A percentile compares a stretch with the other conserved stretches of the same genome.
These are phyloP conservation scores for Pholiota conissans DNA, from an alignment of 768 basidiomycete genomes.

Conservation along the genomic window DNA sequence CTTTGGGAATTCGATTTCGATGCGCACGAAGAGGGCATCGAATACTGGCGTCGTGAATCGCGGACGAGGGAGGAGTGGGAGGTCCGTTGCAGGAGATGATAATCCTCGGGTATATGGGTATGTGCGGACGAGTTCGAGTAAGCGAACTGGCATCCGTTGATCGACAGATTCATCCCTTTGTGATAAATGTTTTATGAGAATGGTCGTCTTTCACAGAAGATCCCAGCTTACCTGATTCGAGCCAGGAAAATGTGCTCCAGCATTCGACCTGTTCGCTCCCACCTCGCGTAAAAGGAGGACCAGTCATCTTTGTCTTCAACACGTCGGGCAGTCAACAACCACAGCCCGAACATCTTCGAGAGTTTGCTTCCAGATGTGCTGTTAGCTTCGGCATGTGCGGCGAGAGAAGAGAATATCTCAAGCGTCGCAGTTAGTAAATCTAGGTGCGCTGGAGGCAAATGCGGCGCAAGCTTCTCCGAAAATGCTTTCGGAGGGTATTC, in stretches of 20 bases:
- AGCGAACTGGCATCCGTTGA: conserved; percentile 64
- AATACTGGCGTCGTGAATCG: conserved; percentile 66
- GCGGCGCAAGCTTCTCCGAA: conserved; percentile 59
- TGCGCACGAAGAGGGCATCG: conserved; percentile 65
- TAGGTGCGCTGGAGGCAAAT: conserved; percentile 55
- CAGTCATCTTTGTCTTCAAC: conserved; percentile 56
- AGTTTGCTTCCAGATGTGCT: conserved; percentile 79
- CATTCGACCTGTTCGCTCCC: conserved; percentile 73
- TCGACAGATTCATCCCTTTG: conserved; percentile 57
- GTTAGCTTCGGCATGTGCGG: conserved; percentile 70
- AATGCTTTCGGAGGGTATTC: conserved; percentile 67
- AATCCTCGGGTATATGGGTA: conserved; percentile 59
- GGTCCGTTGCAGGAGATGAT: conserved; percentile 32
- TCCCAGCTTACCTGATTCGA: conserved; percentile 56
- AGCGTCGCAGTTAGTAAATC: conserved; percentile 59
- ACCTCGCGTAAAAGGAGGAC: conserved; percentile 65
- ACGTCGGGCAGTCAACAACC: conserved; percentile 58
- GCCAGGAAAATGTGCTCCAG: conserved; percentile 78
- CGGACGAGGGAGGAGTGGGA: conserved; percentile 54
- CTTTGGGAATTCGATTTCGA: conserved; percentile 54
- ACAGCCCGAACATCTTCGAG: conserved; percentile 70
- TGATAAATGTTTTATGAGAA: conserved; percentile 9
- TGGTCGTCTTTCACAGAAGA: neutral
- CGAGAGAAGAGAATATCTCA: conserved; percentile 66
- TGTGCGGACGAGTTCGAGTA: conserved; percentile 65